phyloP scores from a whole-genome alignment of 2,329 filamentous ascomycete species.

The Hypoxylon sp. region DNA sequence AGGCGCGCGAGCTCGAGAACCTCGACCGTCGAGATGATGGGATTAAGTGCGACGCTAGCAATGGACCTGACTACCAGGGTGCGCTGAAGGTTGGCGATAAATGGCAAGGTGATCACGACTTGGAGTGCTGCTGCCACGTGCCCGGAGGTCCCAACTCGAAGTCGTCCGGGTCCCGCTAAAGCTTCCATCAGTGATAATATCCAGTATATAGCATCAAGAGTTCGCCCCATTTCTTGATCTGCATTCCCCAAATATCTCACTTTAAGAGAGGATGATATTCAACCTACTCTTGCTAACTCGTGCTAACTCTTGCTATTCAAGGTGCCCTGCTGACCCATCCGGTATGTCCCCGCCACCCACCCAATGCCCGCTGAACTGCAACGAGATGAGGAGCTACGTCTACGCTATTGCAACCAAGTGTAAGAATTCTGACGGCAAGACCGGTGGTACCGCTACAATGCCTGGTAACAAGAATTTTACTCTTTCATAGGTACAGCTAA shows the following conservation, averaged over 20 bases:
- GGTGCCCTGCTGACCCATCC: conserved; percentile 25
- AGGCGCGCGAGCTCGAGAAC: conserved; percentile 15
- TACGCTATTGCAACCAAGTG: conserved; percentile 38
- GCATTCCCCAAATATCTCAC: too few relatives aligned
- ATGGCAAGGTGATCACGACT: conserved; percentile 30
- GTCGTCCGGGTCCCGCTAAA: conserved; percentile 23
- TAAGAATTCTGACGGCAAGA: conserved; percentile 27
- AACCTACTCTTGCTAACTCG: too few relatives aligned
- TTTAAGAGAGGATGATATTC: background rate
- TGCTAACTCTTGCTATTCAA: background rate
- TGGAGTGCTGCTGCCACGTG: conserved; percentile 29
- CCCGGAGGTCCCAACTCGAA: conserved; percentile 20
- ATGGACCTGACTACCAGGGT: conserved; percentile 27
- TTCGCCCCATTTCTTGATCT: background rate
- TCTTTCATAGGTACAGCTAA: conserved; percentile 21
- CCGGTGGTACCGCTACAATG: conserved; percentile 16
- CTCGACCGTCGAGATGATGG: conserved; percentile 5
- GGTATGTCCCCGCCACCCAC: conserved; percentile 22
- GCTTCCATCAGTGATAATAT: conserved; percentile 33
- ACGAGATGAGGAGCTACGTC: conserved; percentile 24
- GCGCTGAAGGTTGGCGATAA: conserved; percentile 31
- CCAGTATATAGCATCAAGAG: background rate
- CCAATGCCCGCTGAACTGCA: conserved; percentile 32
- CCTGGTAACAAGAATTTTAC: conserved; percentile 9
- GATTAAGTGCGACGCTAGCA: conserved; percentile 20